Conservation (phyloP, 495 filamentous ascomycete species). For the Neurospora cerealis region DNA sequence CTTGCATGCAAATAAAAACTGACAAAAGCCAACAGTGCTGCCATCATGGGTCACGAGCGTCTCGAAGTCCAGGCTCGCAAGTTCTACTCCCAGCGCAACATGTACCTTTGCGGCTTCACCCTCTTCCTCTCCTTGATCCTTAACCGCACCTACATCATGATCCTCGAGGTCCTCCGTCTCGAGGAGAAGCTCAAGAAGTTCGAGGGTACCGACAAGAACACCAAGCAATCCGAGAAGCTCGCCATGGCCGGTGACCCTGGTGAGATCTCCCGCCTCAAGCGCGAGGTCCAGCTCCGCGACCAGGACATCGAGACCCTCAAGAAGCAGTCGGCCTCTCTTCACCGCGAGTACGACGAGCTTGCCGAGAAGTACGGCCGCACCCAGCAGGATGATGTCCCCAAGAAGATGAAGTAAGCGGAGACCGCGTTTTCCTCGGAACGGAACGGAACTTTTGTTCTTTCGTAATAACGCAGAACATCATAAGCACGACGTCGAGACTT, state of each 20-base stretch:
- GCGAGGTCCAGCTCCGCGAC: conserved; percentile 62
- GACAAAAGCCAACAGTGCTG: conserved; percentile 33
- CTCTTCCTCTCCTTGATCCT: conserved; percentile 98
- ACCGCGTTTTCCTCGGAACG: neutral
- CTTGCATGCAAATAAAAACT: conserved; percentile 6
- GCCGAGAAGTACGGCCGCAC: conserved; percentile 63
- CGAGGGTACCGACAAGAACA: conserved; percentile 63
- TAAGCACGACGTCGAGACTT: neutral
- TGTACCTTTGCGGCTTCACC: conserved; percentile 99
- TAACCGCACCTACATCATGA: conserved; percentile 98
- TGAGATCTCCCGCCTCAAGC: conserved; percentile 49
- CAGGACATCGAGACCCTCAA: conserved; percentile 70
- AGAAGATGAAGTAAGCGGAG: conserved; percentile 57
- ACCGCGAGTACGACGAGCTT: conserved; percentile 70
- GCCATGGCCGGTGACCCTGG: conserved; percentile 60
- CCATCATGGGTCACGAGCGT: conserved; percentile 78
- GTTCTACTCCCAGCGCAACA: conserved; percentile 99
- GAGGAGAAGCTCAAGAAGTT: conserved; percentile 86
- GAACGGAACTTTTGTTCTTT: neutral
- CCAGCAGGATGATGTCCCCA: conserved; percentile 43
- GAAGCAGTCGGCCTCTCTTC: conserved; percentile 72
- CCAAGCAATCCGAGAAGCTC: conserved; percentile 65
- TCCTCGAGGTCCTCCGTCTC: conserved; percentile 84
- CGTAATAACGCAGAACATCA: neutral
- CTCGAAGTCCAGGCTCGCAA: conserved; percentile 98